Percentiles rank a stretch among this genome's conserved stretches.
Conservation (phyloP, 768 basidiomycete genomes). For the Pulveroboletus ravenelii region DNA sequence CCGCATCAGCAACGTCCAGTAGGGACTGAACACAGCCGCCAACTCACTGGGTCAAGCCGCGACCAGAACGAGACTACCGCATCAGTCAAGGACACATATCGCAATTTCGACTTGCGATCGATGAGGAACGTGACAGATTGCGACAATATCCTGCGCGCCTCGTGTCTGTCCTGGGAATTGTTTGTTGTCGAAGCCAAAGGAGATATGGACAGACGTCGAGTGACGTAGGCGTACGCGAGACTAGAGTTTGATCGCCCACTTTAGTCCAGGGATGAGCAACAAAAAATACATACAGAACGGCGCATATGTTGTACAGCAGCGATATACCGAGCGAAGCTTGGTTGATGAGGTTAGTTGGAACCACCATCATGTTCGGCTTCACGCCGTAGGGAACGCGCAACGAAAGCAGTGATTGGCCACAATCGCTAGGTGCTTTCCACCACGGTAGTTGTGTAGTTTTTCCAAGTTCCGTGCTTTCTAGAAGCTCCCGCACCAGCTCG, state of each 20-base stretch:
- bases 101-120: constrained; percentile 53
- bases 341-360: constrained; percentile 44
- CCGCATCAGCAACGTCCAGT: constrained; percentile 7
- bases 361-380: constrained; percentile 40
- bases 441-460: constrained; percentile 55
- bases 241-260: constrained; percentile 32
- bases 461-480: constrained; percentile 53
- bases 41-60: constrained; percentile 41
- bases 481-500: constrained; percentile 53
- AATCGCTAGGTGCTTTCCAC: constrained; percentile 52
- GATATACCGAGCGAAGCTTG: constrained; percentile 35
- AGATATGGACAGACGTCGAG: constrained; percentile 57
- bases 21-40: background rate
- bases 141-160: constrained; percentile 45
- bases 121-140: constrained; percentile 60
- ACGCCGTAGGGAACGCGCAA: constrained; percentile 28
- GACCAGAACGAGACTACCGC: constrained; percentile 66
- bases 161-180: constrained; percentile 41
- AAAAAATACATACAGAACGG: constrained; percentile 52
- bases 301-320: constrained; percentile 65
- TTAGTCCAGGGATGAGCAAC: background rate
- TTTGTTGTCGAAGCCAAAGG: constrained; percentile 44
- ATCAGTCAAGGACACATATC: constrained; percentile 46
- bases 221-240: constrained; percentile 62
- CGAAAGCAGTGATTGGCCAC: background rate